Evolutionary conservation across 2,329 filamentous ascomycete genomes (phyloP).

Genomic region (Botrytis hyacinthi): DNA sequence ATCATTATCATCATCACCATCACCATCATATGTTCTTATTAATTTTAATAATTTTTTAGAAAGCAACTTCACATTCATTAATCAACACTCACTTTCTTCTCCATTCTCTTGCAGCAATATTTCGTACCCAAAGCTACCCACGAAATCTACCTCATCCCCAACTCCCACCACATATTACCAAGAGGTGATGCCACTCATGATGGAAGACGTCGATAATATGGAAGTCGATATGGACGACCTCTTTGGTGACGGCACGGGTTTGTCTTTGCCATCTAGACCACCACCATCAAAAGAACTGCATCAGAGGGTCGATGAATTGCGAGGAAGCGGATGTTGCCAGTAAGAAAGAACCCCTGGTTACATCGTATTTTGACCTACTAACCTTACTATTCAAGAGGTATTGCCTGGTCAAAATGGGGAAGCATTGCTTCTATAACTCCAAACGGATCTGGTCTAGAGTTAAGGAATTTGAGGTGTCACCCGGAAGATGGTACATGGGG

Average conservation of each 20-base stretch:
- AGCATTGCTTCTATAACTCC: slow-evolving; percentile 78
- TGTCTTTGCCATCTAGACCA: slow-evolving; percentile 53
- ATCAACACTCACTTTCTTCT: background rate
- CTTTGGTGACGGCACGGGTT: slow-evolving; percentile 68
- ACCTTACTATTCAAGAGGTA: slow-evolving; percentile 52
- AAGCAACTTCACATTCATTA: background rate
- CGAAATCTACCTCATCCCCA: background rate
- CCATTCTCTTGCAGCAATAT: background rate
- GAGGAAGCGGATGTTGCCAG: slow-evolving; percentile 76
- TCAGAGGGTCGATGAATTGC: slow-evolving; percentile 73
- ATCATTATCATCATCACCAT: background rate
- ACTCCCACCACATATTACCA: background rate
- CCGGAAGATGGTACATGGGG: slow-evolving; percentile 71
- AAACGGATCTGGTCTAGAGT: slow-evolving; percentile 67
- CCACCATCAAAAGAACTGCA: slow-evolving; percentile 60
- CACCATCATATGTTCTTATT: background rate
- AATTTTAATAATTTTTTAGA: background rate
- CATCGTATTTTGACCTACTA: background rate
- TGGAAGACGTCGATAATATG: slow-evolving; percentile 54
- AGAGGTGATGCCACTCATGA: slow-evolving; percentile 49
- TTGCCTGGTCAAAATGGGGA: slow-evolving; percentile 86
- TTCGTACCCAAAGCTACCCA: background rate
- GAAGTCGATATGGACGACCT: slow-evolving; percentile 66
- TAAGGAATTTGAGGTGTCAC: slow-evolving; percentile 70
- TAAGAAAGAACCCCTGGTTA: slow-evolving; percentile 48